Conservation (phyloP, 768 basidiomycete species). For the Hysterangium stoloniferum region DNA sequence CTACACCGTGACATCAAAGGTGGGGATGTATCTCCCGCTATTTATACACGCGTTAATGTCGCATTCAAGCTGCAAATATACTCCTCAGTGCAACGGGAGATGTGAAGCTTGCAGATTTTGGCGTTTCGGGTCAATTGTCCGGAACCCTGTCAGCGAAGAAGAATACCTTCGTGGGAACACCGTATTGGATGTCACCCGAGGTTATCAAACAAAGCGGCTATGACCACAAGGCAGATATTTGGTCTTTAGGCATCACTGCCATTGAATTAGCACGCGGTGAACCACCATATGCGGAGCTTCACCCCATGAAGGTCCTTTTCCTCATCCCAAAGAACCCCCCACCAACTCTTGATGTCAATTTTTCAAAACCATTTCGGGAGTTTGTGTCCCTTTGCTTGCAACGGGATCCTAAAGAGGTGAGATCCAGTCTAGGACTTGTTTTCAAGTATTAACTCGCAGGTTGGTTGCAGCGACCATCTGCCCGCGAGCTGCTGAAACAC, state of each 20-base stretch:
- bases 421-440: constrained; percentile 18
- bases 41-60: neutral
- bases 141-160: constrained; percentile 91
- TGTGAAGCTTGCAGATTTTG: constrained; percentile 97
- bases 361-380: constrained; percentile 89
- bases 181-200: constrained; percentile 99
- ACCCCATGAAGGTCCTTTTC: constrained; percentile 99
- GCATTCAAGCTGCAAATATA: constrained; percentile 77
- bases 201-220: constrained; percentile 99
- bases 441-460: constrained; percentile 15
- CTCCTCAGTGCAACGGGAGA: constrained; percentile 86
- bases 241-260: constrained; percentile 95
- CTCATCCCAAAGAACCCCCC: constrained; percentile 97
- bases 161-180: constrained; percentile 97
- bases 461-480: constrained; percentile 70
- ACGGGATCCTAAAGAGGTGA: constrained; percentile 85
- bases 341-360: constrained; percentile 81
- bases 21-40: constrained; percentile 24
- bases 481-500: constrained; percentile 92
- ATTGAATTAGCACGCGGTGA: constrained; percentile 97
- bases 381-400: constrained; percentile 92
- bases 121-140: constrained; percentile 94
- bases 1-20: constrained; percentile 99
- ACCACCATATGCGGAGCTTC: constrained; percentile 95
- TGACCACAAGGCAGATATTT: constrained; percentile 98